Evolutionary conservation across 352 stramenopile species (phyloP), one percentile per base, ranked within the genome.

Genomic region (Phytophthora kernoviae): DNA sequence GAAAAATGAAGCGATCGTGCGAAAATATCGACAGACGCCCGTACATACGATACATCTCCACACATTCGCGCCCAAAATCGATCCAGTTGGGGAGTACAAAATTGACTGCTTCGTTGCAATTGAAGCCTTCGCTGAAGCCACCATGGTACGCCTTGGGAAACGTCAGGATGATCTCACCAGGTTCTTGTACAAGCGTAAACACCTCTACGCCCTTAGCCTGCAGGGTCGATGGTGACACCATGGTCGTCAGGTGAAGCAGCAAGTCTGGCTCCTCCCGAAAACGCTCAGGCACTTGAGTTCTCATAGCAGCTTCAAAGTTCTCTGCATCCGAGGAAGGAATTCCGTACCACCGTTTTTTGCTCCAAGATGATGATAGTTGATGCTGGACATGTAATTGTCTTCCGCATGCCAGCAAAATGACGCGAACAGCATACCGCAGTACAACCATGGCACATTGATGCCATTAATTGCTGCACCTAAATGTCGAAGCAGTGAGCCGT

Each of bases 331-430:
- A 62, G 2, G 80, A 82, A 21, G 84, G 78, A 26, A 93, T 84
- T 15, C 84, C 84, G 57, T 98, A 98, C 97, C 97, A 99, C 44
- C 97, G 93, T 65, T 99, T 99, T 96, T 93, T 10, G 91, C 93
- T 4, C 97, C 97, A 14, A 87, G 73, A 72, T 99, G 97, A 59
- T 98, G 91, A 75, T 99, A 99, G 70, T 99, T 99, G 62, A 99
- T 98, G 45, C 88, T 98, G 68, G 98, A 99, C 71, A 99, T 95
- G 81, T 98, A 98, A 73, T 99, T 99, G 73, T 99, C 97, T 75
- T 99, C 97, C 24, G 94, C 98, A 70, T 99, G 97, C 96, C 96
- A 99, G 68, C 92, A 98, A 68, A 99, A 99, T 1, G 97, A 98
- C 1, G 93, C 94, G 62, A 99, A 99, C 2, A 99, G 68, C 80